Conservation (phyloP, 768 basidiomycete species). For the Rhodosporidiobolus sp. region DNA sequence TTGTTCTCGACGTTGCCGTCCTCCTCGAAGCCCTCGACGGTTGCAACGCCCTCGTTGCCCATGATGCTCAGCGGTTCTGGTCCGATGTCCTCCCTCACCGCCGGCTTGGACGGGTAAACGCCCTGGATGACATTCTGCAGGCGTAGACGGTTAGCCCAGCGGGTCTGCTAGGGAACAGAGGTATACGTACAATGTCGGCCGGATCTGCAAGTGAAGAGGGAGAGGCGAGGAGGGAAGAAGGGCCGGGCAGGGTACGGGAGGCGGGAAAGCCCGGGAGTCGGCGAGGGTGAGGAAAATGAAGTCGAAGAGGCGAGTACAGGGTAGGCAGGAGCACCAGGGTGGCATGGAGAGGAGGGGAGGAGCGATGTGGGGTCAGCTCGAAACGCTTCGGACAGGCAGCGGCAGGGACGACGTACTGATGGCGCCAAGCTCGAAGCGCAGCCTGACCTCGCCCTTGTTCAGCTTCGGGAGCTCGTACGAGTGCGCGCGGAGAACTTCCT, state of each 20-base stretch:
- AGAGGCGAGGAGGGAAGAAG: too few relatives aligned
- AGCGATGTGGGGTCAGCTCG: background rate
- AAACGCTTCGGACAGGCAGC: fast-evolving
- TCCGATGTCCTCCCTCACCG: conserved; percentile 27
- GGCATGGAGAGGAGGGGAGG: background rate
- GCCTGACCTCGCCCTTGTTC: conserved; percentile 24
- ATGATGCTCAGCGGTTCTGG: conserved; percentile 30
- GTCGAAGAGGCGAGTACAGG: too few relatives aligned
- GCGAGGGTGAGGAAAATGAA: too few relatives aligned
- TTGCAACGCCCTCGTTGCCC: conserved; percentile 44
- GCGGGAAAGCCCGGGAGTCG: too few relatives aligned
- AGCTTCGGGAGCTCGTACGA: conserved; percentile 28
- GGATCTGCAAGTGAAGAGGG: conserved; percentile 33
- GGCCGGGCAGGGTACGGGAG: too few relatives aligned
- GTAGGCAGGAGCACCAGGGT: too few relatives aligned
- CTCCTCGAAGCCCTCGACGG: conserved; percentile 38
- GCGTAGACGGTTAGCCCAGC: too few relatives aligned
- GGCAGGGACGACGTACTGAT: conserved; percentile 22
- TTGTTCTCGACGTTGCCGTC: conserved; percentile 26
- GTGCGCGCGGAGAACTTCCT: conserved; percentile 15
- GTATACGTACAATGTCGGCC: conserved; percentile 30
- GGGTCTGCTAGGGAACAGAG: background rate
- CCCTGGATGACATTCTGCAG: conserved; percentile 45
- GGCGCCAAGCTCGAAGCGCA: conserved; percentile 31
- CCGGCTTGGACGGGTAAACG: conserved; percentile 35